These are phyloP conservation scores for Monilinia laxa DNA, from an alignment of 2,329 filamentous ascomycete genomes.

Conservation along the genomic window DNA sequence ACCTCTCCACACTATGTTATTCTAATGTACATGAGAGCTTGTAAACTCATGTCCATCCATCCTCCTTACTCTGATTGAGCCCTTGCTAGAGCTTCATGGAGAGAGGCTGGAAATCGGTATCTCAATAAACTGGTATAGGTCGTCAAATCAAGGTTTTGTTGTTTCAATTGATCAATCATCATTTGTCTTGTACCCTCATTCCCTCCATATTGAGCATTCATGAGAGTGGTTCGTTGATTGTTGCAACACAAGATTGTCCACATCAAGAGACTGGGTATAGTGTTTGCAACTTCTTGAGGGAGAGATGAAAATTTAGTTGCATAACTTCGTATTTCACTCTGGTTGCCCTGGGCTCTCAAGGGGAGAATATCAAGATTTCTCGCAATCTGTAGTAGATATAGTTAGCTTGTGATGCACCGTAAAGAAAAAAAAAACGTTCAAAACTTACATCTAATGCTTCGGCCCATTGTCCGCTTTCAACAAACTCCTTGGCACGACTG, in stretches of 20 bases:
- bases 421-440: not conserved
- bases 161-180: conserved; percentile 70
- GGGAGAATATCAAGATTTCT: conserved; percentile 75
- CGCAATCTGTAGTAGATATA: conserved; percentile 60
- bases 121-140: conserved; percentile 90
- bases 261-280: conserved; percentile 86
- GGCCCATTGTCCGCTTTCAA: conserved; percentile 59
- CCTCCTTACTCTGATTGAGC: conserved; percentile 47
- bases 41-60: not conserved
- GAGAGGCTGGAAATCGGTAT: conserved; percentile 81
- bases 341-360: conserved; percentile 70
- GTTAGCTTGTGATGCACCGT: conserved; percentile 30
- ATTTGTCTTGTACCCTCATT: conserved; percentile 62
- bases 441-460: conserved; percentile 64
- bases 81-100: conserved; percentile 85
- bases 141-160: conserved; percentile 85
- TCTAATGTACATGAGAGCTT: conserved; percentile 17
- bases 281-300: conserved; percentile 78
- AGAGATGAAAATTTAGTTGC: conserved; percentile 79
- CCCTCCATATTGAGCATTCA: conserved; percentile 70
- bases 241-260: conserved; percentile 91
- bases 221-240: conserved; percentile 70
- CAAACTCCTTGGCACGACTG: conserved; percentile 57
- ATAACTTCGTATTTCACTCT: conserved; percentile 73
- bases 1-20: not conserved